Evolutionary conservation across 805 yeast species (phyloP).

Genomic region (Nakazawaea ernobii): DNA sequence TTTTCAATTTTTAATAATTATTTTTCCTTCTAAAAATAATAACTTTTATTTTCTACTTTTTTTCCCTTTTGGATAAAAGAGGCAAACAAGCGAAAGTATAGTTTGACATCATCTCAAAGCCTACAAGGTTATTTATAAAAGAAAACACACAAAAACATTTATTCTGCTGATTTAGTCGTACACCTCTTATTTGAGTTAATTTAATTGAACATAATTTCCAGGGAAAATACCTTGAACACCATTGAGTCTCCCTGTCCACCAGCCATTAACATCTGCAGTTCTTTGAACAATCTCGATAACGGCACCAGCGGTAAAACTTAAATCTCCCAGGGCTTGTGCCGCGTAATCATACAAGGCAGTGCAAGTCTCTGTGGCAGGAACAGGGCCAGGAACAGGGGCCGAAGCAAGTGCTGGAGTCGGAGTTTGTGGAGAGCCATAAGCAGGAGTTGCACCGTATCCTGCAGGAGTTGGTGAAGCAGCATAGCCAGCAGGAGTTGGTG

Average conservation of each 20-base stretch:
- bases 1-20: neutral
- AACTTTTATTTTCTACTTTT: neutral
- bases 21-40: conserved; percentile 1
- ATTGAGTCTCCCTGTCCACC: conserved; percentile 94
- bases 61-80: neutral
- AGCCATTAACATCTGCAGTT: conserved; percentile 81
- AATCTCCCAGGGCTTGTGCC: conserved; percentile 92
- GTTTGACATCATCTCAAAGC: no score
- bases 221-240: conserved; percentile 93
- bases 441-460: conserved; percentile 7
- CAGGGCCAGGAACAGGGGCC: conserved; percentile 25
- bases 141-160: no score
- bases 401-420: conserved; percentile 21
- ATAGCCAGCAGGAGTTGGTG: conserved; percentile 13
- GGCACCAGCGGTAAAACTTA: conserved; percentile 83
- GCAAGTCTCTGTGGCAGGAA: conserved; percentile 53
- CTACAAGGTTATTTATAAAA: no score
- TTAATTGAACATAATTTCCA: conserved; percentile 88
- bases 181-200: conserved; percentile 17
- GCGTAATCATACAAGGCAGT: conserved; percentile 88
- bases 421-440: conserved; percentile 19
- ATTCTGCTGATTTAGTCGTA: no score
- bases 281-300: conserved; percentile 77
- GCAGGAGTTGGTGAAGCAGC: conserved; percentile 13
- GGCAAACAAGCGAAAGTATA: neutral